Conservation (phyloP, 2,329 filamentous ascomycete genomes). For the Sclerotinia glacialis region DNA sequence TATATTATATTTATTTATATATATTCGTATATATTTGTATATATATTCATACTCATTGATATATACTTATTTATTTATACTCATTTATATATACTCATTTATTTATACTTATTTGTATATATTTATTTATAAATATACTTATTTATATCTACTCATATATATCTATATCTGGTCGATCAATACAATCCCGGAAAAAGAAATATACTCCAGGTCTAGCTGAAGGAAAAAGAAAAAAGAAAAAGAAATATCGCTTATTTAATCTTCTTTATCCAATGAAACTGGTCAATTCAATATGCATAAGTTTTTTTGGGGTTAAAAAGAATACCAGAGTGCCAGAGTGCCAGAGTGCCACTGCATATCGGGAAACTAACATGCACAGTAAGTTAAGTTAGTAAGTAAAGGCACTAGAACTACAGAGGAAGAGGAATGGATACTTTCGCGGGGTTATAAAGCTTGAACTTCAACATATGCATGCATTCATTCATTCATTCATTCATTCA, state of each 20-base stretch:
- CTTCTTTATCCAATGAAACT: background rate
- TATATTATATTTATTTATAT: too few relatives aligned
- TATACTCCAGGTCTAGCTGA: background rate
- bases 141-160: too few relatives aligned
- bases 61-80: too few relatives aligned
- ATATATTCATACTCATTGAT: background rate
- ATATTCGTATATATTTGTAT: too few relatives aligned
- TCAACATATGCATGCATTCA: too few relatives aligned
- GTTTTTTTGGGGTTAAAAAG: too few relatives aligned
- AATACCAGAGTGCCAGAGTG: background rate
- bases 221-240: too few relatives aligned
- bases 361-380: background rate
- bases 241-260: background rate
- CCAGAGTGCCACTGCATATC: background rate
- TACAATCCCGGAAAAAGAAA: background rate
- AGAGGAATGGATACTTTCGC: background rate
- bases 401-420: too few relatives aligned
- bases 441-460: background rate
- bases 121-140: background rate
- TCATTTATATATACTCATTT: background rate
- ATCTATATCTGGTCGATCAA: background rate
- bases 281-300: background rate
- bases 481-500: too few relatives aligned
- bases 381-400: too few relatives aligned
- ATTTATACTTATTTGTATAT: too few relatives aligned